Percentiles rank a stretch among this genome's conserved stretches.
Evolutionary conservation across 202 grass and related monocot genomes (phyloP).

Genomic region (Bolboschoenoplectus hybrid): DNA sequence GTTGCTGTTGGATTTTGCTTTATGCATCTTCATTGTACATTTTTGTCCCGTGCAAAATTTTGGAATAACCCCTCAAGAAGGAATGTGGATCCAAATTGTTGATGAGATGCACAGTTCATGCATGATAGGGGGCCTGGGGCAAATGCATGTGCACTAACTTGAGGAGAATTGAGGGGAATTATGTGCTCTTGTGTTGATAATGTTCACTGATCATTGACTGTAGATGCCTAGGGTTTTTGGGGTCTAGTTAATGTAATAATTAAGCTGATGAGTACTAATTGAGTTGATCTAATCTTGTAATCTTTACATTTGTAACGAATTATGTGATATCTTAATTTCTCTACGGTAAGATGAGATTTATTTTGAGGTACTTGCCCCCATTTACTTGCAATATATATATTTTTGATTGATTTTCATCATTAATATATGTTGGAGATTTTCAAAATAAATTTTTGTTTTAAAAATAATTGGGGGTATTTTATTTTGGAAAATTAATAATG

Average conservation of each 20-base stretch:
- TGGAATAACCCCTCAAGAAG: neutral
- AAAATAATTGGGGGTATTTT: no score
- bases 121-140: neutral
- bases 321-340: neutral
- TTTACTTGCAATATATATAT: neutral
- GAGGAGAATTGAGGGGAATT: slow-evolving; percentile 11
- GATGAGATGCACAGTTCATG: neutral
- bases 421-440: neutral
- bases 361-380: neutral
- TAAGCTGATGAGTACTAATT: neutral
- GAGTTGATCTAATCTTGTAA: slow-evolving; percentile 4
- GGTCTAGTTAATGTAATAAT: slow-evolving; percentile 25
- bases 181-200: slow-evolving; percentile 6
- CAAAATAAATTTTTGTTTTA: no score
- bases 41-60: neutral
- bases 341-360: neutral
- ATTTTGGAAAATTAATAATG: no score
- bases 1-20: neutral
- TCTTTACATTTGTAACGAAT: neutral
- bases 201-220: slow-evolving; percentile 28
- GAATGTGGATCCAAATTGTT: neutral
- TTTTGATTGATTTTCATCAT: neutral
- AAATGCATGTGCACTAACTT: slow-evolving; percentile 25
- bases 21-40: slow-evolving; percentile 6
- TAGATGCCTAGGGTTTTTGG: slow-evolving; percentile 22